Conservation (phyloP, 2,329 filamentous ascomycete species). For the Arthrobotrys sinensis region DNA sequence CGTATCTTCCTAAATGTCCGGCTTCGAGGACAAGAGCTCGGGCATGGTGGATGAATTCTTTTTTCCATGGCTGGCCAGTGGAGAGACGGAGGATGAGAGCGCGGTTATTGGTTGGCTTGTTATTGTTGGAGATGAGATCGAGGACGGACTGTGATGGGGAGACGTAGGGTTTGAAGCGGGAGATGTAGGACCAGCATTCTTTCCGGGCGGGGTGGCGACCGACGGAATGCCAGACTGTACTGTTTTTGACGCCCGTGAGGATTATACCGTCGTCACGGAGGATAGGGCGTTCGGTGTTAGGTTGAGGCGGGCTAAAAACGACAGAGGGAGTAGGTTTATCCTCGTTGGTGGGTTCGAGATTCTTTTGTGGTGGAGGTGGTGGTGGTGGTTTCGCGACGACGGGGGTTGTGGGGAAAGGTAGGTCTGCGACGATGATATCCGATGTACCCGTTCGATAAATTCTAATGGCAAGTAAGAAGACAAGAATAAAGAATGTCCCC, state of each 20-base stretch:
- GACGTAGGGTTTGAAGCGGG: background rate
- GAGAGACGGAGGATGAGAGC: conserved; percentile 3
- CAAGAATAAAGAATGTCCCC: background rate
- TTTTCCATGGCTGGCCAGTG: conserved; percentile 4
- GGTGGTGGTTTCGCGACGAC: background rate
- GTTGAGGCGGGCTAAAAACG: conserved; percentile 19
- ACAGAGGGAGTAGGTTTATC: background rate
- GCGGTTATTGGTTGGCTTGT: conserved; percentile 2
- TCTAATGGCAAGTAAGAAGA: conserved; percentile 4
- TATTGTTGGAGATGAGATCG: conserved; percentile 14
- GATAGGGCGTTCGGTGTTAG: conserved; percentile 20
- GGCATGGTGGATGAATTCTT: conserved; percentile 5
- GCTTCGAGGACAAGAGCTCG: conserved; percentile 12
- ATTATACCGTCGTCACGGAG: conserved; percentile 32
- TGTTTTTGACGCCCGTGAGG: conserved; percentile 17
- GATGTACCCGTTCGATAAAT: background rate
- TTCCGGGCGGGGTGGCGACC: conserved; percentile 24
- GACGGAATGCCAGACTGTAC: conserved; percentile 46
- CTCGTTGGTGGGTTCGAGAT: background rate
- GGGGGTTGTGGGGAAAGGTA: background rate
- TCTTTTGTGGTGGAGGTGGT: background rate
- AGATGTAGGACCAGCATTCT: conserved; percentile 14
- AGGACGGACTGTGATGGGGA: background rate
- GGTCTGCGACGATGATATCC: background rate
- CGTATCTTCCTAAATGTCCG: conserved; percentile 1